Conservation (phyloP, 169 alveolate genomes). For the Babesia ovis region DNA sequence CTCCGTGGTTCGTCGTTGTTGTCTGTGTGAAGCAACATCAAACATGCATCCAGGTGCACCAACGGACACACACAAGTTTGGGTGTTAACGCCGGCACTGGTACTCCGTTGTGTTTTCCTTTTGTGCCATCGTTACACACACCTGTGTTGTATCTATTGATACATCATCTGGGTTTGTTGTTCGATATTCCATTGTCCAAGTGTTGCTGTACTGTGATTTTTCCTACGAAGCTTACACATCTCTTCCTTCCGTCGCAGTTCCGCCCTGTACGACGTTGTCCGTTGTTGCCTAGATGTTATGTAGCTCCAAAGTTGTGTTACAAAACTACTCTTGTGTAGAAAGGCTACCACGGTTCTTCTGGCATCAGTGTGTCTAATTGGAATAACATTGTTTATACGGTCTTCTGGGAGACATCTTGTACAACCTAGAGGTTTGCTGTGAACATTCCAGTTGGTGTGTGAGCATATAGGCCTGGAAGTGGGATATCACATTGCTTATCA, state of each 20-base stretch:
- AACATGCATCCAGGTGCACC: slow-evolving; percentile 31
- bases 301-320: too few species aligned
- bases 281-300: neutral
- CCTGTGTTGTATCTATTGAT: neutral
- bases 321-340: too few species aligned
- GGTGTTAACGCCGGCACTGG: neutral
- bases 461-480: too few species aligned
- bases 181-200: neutral
- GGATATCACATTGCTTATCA: too few species aligned
- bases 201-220: neutral
- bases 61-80: slow-evolving; percentile 26
- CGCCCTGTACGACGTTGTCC: neutral
- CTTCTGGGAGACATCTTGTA: too few species aligned
- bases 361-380: too few species aligned
- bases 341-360: too few species aligned
- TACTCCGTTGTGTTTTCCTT: neutral
- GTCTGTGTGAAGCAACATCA: slow-evolving; percentile 14
- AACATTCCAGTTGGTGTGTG: too few species aligned
- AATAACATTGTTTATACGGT: too few species aligned
- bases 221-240: neutral
- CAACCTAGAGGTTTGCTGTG: too few species aligned
- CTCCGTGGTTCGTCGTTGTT: too few species aligned
- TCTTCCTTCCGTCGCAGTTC: neutral
- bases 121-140: neutral
- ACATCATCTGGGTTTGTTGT: neutral